Evolutionary conservation across 2,329 filamentous ascomycete genomes (phyloP).

Genomic region (Bipolaris cookei): DNA sequence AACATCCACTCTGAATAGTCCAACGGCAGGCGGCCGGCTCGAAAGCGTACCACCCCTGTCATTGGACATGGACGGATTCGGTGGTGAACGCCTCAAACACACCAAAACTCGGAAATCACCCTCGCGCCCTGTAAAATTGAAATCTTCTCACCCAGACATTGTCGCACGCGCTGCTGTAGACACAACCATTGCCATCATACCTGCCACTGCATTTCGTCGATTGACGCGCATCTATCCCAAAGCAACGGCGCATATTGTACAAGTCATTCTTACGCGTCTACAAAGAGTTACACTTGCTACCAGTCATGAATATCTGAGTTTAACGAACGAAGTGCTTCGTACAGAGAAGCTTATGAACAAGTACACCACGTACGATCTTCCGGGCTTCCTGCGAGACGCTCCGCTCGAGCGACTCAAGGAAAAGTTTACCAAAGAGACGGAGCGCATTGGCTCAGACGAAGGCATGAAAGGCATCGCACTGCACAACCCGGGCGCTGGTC

Average conservation of each 20-base stretch:
- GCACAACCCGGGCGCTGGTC: slow-evolving; percentile 75
- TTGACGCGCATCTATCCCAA: slow-evolving; percentile 94
- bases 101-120: slow-evolving; percentile 29
- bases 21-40: slow-evolving; percentile 45
- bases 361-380: slow-evolving; percentile 88
- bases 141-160: slow-evolving; percentile 93
- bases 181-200: slow-evolving; percentile 97
- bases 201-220: slow-evolving; percentile 90
- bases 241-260: slow-evolving; percentile 95
- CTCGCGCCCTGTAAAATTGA: slow-evolving; percentile 54
- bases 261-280: slow-evolving; percentile 92
- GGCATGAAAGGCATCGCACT: slow-evolving; percentile 91
- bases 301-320: slow-evolving; percentile 89
- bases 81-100: slow-evolving; percentile 29
- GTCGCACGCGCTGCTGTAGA: slow-evolving; percentile 95
- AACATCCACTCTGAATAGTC: slow-evolving; percentile 44
- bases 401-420: slow-evolving; percentile 86
- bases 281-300: slow-evolving; percentile 94
- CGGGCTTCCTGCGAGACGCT: slow-evolving; percentile 85
- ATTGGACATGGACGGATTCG: slow-evolving; percentile 59
- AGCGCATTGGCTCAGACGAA: slow-evolving; percentile 80
- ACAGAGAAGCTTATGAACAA: slow-evolving; percentile 94
- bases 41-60: slow-evolving; percentile 77
- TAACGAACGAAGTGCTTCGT: slow-evolving; percentile 88
- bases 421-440: slow-evolving; percentile 85